These are phyloP conservation scores for Fusarium albidum DNA, from an alignment of 2,329 filamentous ascomycete genomes.

Conservation along the genomic window DNA sequence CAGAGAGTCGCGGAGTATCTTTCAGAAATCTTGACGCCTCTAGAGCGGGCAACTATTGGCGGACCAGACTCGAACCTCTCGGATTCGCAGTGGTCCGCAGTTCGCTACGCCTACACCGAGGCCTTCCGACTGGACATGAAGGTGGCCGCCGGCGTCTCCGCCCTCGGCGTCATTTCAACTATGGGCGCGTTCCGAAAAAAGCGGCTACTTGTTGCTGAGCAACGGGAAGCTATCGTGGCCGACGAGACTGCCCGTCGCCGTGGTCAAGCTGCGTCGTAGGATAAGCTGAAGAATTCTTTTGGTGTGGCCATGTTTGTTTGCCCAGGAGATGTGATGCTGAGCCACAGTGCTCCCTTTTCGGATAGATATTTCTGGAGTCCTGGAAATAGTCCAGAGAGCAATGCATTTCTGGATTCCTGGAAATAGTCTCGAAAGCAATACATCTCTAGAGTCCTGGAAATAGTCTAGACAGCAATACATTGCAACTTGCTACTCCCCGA, in stretches of 20 bases:
- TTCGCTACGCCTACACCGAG: conserved; percentile 52
- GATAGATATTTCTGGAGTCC: not conserved
- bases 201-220: conserved; percentile 27
- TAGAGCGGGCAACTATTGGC: conserved; percentile 41
- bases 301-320: not conserved
- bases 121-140: conserved; percentile 58
- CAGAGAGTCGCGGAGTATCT: conserved; percentile 42
- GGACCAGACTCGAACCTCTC: conserved; percentile 36
- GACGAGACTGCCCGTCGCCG: conserved; percentile 28
- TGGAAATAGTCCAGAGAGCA: no score
- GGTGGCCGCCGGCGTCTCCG: conserved; percentile 53
- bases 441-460: no score
- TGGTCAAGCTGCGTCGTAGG: conserved; percentile 7
- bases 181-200: conserved; percentile 49
- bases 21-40: conserved; percentile 38
- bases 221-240: conserved; percentile 27
- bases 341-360: not conserved
- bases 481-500: no score
- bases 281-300: not conserved
- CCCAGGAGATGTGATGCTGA: not conserved
- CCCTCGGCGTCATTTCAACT: conserved; percentile 49
- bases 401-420: no score
- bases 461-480: no score
- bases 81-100: conserved; percentile 39
- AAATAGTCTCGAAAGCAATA: no score